A percentile compares a stretch with the other conserved stretches of the same genome.
Conservation (phyloP, 1,284 basidiomycete species). For the Cryptococcus sp. region DNA sequence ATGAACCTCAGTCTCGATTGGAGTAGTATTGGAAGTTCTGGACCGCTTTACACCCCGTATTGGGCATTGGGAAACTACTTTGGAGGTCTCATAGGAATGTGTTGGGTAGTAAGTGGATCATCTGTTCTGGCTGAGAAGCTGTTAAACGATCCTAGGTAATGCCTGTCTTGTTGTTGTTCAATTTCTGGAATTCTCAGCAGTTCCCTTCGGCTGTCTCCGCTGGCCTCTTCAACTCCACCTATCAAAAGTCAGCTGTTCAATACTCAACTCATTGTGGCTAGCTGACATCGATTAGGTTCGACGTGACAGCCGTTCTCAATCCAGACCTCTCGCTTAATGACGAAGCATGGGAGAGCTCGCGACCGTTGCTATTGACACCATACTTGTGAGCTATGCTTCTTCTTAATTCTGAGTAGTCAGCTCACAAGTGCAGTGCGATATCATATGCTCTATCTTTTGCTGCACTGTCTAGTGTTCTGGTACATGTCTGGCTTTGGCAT, state of each 20-base stretch:
- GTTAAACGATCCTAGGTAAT: slow-evolving; percentile 24
- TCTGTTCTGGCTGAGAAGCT: neutral
- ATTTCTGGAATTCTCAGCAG: slow-evolving; percentile 50
- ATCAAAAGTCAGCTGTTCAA: slow-evolving; percentile 21
- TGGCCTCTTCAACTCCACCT: slow-evolving; percentile 42
- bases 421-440: slow-evolving; percentile 29
- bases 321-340: slow-evolving; percentile 49
- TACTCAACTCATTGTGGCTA: neutral
- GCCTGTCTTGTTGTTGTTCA: slow-evolving; percentile 48
- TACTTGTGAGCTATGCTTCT: slow-evolving; percentile 42
- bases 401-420: neutral
- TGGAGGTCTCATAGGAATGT: slow-evolving; percentile 46
- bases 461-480: slow-evolving; percentile 50
- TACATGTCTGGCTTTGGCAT: slow-evolving; percentile 53
- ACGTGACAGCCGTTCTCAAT: slow-evolving; percentile 45
- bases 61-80: slow-evolving; percentile 51
- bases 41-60: slow-evolving; percentile 52
- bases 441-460: slow-evolving; percentile 51
- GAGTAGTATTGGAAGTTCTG: slow-evolving; percentile 49
- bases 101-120: slow-evolving; percentile 47
- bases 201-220: slow-evolving; percentile 43
- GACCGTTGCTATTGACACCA: slow-evolving; percentile 51
- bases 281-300: slow-evolving; percentile 36
- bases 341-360: slow-evolving; percentile 42
- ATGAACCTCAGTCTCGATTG: slow-evolving; percentile 53